These are phyloP conservation scores for Leucosporidium scottii DNA, from an alignment of 768 basidiomycete genomes.

Conservation along the genomic window DNA sequence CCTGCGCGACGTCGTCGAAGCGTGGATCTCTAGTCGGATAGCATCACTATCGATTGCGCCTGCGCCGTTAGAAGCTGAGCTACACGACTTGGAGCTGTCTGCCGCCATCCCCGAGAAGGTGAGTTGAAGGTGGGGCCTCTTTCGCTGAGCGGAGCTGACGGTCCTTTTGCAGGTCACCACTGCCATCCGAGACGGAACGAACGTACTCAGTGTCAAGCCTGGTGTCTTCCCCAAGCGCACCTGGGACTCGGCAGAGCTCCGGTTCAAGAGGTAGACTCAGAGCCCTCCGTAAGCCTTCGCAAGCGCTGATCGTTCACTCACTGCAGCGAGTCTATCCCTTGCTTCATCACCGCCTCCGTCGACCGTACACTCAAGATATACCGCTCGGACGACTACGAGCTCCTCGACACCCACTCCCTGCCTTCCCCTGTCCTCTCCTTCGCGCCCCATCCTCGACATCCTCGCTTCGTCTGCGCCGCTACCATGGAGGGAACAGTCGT, in stretches of 20 bases:
- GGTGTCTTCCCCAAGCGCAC: constrained; percentile 7
- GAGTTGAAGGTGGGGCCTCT: not conserved
- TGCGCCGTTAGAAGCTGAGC: not conserved
- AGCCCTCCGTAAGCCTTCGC: not conserved
- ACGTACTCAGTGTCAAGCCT: constrained; percentile 14
- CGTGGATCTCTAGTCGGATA: constrained; percentile 2
- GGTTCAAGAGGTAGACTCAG: constrained; percentile 10
- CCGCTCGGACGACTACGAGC: constrained; percentile 22
- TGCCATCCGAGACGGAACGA: constrained; percentile 15
- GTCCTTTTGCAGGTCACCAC: not conserved
- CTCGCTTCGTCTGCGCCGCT: constrained; percentile 27
- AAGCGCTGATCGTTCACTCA: not conserved
- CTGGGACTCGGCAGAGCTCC: constrained; percentile 16
- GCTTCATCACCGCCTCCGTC: constrained; percentile 37
- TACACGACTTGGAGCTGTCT: not conserved
- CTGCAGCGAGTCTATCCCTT: constrained; percentile 12
- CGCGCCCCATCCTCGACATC: constrained; percentile 20
- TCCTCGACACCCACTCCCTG: constrained; percentile 32
- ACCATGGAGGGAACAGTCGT: constrained; percentile 35
- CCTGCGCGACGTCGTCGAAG: constrained; percentile 25
- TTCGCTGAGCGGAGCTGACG: not conserved
- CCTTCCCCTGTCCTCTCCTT: constrained; percentile 34
- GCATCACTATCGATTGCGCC: not conserved
- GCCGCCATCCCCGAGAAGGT: not conserved
- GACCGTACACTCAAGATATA: constrained; percentile 37